These are phyloP conservation scores for Hylodesmum podocarpum DNA, from an alignment of 306 rosid genomes.

Conservation along the genomic window DNA sequence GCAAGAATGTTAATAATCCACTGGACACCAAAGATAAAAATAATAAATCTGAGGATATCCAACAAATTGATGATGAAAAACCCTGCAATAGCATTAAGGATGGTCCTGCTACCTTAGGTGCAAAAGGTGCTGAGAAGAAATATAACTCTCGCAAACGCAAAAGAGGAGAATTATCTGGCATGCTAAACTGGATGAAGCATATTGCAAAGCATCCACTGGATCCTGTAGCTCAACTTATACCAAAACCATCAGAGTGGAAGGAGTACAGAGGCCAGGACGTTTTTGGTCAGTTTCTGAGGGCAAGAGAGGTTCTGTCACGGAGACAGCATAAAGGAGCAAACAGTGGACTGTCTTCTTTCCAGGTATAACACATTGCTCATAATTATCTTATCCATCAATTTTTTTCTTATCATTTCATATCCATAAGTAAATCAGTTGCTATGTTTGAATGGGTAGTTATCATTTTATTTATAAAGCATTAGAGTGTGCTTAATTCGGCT, in stretches of 20 bases:
- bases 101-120: conserved; percentile 14
- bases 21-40: conserved; percentile 26
- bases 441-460: conserved; percentile 20
- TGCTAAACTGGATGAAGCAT: conserved; percentile 70
- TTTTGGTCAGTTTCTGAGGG: conserved; percentile 59
- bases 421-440: not conserved
- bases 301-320: conserved; percentile 49
- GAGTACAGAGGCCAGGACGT: conserved; percentile 42
- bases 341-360: conserved; percentile 46
- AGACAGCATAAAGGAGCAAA: conserved; percentile 40
- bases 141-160: conserved; percentile 52
- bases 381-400: not conserved
- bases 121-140: conserved; percentile 38
- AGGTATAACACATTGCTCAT: conserved; percentile 49
- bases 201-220: conserved; percentile 52
- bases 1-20: conserved; percentile 27
- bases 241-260: conserved; percentile 67
- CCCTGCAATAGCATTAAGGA: not conserved
- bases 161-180: conserved; percentile 54
- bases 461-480: conserved; percentile 10
- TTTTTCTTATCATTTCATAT: conserved; percentile 14
- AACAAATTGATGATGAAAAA: conserved; percentile 15
- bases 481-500: not conserved
- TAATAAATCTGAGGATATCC: conserved; percentile 24
- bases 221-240: conserved; percentile 48